Percentiles rank a stretch among this genome's conserved stretches.
Conservation (phyloP, 352 stramenopile species). For the Pythium vanterpoolii region DNA sequence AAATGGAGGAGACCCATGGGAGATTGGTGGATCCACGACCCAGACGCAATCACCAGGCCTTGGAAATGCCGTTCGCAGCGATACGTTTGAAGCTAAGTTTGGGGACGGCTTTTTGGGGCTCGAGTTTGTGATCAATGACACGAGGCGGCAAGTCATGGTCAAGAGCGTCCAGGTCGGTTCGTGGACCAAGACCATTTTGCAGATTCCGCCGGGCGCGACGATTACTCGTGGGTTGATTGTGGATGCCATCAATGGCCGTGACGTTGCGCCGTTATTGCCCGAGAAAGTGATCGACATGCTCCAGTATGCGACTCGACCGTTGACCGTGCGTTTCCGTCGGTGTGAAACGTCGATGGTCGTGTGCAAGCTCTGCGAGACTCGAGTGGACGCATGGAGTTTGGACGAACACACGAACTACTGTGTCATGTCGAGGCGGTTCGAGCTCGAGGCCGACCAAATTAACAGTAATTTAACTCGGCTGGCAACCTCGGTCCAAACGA, state of each 20-base stretch:
- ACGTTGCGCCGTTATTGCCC: constrained; percentile 30
- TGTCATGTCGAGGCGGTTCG: constrained; percentile 70
- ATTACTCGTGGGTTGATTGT: constrained; percentile 57
- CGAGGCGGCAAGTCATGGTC: constrained; percentile 53
- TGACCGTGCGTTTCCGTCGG: constrained; percentile 59
- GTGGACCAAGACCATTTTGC: constrained; percentile 34
- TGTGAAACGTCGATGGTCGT: constrained; percentile 45
- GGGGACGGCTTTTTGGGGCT: constrained; percentile 67
- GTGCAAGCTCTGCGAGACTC: constrained; percentile 81
- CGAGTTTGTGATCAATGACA: constrained; percentile 62
- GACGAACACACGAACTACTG: constrained; percentile 81
- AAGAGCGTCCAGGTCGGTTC: constrained; percentile 46
- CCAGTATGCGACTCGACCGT: constrained; percentile 53
- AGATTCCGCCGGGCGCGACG: constrained; percentile 36
- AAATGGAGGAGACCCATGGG: neutral
- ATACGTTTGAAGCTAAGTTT: constrained; percentile 73
- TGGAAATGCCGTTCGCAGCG: constrained; percentile 10
- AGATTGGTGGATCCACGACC: neutral
- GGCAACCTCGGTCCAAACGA: constrained; percentile 53
- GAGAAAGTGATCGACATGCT: constrained; percentile 65
- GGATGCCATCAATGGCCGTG: constrained; percentile 55
- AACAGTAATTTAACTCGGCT: constrained; percentile 62
- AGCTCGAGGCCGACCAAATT: constrained; percentile 75
- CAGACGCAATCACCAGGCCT: neutral
- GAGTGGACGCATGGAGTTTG: constrained; percentile 57